Conservation (phyloP, 345 rosid species). For the Arabidopsis suecica region DNA sequence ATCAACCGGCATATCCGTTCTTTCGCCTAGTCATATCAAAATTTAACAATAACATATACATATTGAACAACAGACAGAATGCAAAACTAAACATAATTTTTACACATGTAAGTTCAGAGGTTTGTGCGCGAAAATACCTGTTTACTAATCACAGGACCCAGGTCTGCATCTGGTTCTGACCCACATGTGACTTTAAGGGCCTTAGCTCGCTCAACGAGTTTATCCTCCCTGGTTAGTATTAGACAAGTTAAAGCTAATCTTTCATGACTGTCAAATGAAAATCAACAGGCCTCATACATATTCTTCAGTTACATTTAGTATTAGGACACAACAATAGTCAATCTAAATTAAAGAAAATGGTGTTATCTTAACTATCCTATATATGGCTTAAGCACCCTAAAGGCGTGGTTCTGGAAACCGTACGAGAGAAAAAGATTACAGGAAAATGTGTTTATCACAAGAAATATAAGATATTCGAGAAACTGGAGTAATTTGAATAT, state of each 20-base stretch:
- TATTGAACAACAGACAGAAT: neutral
- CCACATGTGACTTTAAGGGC: conserved; percentile 90
- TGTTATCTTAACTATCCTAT: neutral
- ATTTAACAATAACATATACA: conserved; percentile 25
- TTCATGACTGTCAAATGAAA: conserved; percentile 2
- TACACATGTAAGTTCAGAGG: neutral
- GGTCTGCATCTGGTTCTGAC: conserved; percentile 82
- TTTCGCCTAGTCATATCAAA: conserved; percentile 72
- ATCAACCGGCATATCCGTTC: conserved; percentile 78
- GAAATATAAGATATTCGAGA: neutral
- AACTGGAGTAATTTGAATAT: neutral
- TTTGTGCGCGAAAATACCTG: conserved; percentile 51
- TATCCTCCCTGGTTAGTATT: conserved; percentile 61
- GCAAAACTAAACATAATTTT: neutral
- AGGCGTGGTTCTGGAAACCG: neutral
- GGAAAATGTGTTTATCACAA: conserved; percentile 6
- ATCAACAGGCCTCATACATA: neutral
- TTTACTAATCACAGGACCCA: conserved; percentile 95
- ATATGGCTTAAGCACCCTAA: neutral
- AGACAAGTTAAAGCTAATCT: conserved; percentile 8
- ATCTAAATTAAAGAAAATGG: neutral
- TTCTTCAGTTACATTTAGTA: conserved; percentile 6
- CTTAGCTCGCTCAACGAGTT: conserved; percentile 79
- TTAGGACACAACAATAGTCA: neutral
- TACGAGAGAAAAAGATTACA: neutral